Conservation (phyloP, 2,329 filamentous ascomycete genomes). For the Penicillium aurantiogriseum region DNA sequence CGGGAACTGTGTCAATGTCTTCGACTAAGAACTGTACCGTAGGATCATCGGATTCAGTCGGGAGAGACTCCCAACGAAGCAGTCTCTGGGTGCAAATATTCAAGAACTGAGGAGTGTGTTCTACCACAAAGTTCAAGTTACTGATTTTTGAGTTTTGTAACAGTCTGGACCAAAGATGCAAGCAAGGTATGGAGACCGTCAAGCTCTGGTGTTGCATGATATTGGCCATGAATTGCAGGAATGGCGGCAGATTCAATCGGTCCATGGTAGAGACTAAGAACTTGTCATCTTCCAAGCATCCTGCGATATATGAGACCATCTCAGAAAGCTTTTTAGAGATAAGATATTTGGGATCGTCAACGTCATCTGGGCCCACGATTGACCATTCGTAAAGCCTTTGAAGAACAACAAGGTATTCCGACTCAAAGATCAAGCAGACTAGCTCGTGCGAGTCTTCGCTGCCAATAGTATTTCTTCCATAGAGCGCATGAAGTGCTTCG, state of each 20-base stretch:
- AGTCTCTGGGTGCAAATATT: slow-evolving; percentile 80
- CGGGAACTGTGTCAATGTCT: slow-evolving; percentile 91
- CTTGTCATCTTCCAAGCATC: slow-evolving; percentile 78
- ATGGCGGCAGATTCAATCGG: slow-evolving; percentile 66
- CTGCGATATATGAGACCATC: slow-evolving; percentile 81
- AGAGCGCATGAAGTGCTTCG: slow-evolving; percentile 80
- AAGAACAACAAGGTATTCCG: slow-evolving; percentile 68
- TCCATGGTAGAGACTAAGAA: slow-evolving; percentile 57
- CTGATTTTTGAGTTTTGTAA: slow-evolving; percentile 70
- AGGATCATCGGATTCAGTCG: slow-evolving; percentile 75
- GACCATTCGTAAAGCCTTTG: slow-evolving; percentile 77
- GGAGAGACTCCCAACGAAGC: slow-evolving; percentile 82
- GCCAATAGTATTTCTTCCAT: slow-evolving; percentile 69
- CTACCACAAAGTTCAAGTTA: slow-evolving; percentile 55
- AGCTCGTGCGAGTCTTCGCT: slow-evolving; percentile 76
- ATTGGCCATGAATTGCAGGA: slow-evolving; percentile 74
- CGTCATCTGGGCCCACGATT: slow-evolving; percentile 71
- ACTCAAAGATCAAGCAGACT: slow-evolving; percentile 74
- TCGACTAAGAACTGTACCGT: slow-evolving; percentile 81
- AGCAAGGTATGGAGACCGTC: slow-evolving; percentile 85
- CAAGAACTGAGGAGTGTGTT: slow-evolving; percentile 70
- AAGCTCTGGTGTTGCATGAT: slow-evolving; percentile 84
- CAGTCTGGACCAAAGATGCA: slow-evolving; percentile 85
- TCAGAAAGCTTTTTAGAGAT: slow-evolving; percentile 93
- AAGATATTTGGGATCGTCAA: slow-evolving; percentile 88